A percentile compares a stretch with the other conserved stretches of the same genome.
phyloP scores from a whole-genome alignment of 2,329 filamentous ascomycete species.

The Beauveria caledonica region DNA sequence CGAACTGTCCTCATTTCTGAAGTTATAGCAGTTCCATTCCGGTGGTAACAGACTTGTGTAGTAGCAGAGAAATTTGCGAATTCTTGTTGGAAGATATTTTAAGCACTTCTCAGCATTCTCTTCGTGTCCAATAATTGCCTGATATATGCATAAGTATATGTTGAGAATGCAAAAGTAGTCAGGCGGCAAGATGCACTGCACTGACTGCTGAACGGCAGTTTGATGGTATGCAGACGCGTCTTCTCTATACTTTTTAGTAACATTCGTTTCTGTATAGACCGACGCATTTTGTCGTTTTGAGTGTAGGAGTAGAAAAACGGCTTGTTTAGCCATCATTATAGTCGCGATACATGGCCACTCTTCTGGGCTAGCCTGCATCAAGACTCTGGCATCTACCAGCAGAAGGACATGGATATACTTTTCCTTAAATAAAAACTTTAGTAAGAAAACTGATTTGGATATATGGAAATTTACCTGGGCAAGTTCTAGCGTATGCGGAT shows the following conservation, averaged over 20 bases:
- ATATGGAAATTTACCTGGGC: not conserved
- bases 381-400: not conserved
- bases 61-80: too few relatives aligned
- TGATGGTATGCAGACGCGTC: not conserved
- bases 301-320: not conserved
- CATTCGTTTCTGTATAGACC: not conserved
- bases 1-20: too few relatives aligned
- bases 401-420: not conserved
- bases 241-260: not conserved
- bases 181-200: not conserved
- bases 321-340: not conserved
- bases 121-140: not conserved
- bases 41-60: too few relatives aligned
- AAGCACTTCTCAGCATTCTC: not conserved
- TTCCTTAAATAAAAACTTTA: not conserved
- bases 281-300: not conserved
- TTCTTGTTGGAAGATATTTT: too few relatives aligned
- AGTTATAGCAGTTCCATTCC: too few relatives aligned
- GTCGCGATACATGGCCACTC: not conserved
- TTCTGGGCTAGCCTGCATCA: not conserved
- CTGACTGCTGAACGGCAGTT: not conserved
- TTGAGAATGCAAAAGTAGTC: too few relatives aligned
- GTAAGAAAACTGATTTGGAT: not conserved
- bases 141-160: not conserved
- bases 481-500: not conserved